Base-by-base conservation (phyloP, 176 grass and related monocot genomes). In the Pontederia crassipes region DNA sequence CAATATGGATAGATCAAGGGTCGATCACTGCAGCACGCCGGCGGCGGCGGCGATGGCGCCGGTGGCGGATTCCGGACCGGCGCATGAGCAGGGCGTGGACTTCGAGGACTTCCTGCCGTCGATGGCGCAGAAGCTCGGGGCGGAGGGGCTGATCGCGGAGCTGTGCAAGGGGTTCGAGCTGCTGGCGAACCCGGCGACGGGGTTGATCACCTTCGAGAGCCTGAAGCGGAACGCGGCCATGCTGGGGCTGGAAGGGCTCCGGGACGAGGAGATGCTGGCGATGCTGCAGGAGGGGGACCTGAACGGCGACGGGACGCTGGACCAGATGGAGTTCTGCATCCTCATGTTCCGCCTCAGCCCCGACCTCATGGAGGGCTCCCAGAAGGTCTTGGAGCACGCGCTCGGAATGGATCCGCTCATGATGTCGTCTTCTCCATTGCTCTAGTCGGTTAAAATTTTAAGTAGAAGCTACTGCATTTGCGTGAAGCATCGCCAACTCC, bases 271-370 rank as follows among this genome's bases (percentile, higher is more conserved):
- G 73, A 69, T 88, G 4, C 15, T 48, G 32, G 84, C 81, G 32
- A 97, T 97, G 92, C 66, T 91, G 28, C 69, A 54, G 58, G 86
- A 90, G 52, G 91, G 86, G 46, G 91, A 90, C 61, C 9, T 87
- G 27, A 73, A 96, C n/a, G 83, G 86, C 2, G 86, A 96, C 2
- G 81, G 87, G 0, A 56, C 32, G 45, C 66, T 97, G 69, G 87
- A 91, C 62, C 87, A 97, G 75, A 82, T 55, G 50, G 92, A 97
- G 73, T 97, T 88, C 71, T 97, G 92, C 65, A 18, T 91, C 28
- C 87, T 96, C 65, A 96, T 90, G 92, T 66, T 96, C 49, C 78
- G 83, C 40, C 16, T 96, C n/a, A 96, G 92, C 75, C 92, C 92
- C 11, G 61, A 80, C 75, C 75, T 90, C 59, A 90, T 96, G 81